Percentiles rank a stretch among this genome's conserved stretches.
Conservation (phyloP, 192 early-diverging fungal genomes). For the Coemansia pectinata region DNA sequence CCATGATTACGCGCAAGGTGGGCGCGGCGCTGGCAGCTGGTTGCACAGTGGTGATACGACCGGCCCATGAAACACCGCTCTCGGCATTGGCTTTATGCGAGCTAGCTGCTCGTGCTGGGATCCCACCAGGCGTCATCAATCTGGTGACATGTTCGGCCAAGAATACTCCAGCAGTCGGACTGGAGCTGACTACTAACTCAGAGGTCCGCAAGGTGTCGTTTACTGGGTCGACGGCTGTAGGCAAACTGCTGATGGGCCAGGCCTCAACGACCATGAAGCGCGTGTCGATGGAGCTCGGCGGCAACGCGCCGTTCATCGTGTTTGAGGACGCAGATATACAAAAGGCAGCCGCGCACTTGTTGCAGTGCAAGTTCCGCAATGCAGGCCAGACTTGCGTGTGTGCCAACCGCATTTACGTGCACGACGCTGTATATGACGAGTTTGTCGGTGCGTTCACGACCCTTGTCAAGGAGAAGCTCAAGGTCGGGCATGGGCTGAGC, state of each 20-base stretch:
- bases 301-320: slow-evolving; percentile 62
- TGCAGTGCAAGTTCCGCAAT: slow-evolving; percentile 61
- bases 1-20: slow-evolving; percentile 68
- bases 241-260: slow-evolving; percentile 54
- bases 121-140: slow-evolving; percentile 58
- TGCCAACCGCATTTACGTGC: slow-evolving; percentile 69
- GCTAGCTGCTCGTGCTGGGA: slow-evolving; percentile 51
- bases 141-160: slow-evolving; percentile 50
- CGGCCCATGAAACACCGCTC: slow-evolving; percentile 61
- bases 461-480: slow-evolving; percentile 38
- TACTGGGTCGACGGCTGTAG: slow-evolving; percentile 58
- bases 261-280: slow-evolving; percentile 55
- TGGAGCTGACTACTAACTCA: slow-evolving; percentile 47
- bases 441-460: slow-evolving; percentile 67
- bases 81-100: slow-evolving; percentile 58
- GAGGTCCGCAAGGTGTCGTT: slow-evolving; percentile 59
- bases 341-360: slow-evolving; percentile 36
- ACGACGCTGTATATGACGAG: slow-evolving; percentile 62
- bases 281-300: slow-evolving; percentile 61
- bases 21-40: slow-evolving; percentile 54
- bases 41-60: slow-evolving; percentile 55
- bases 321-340: slow-evolving; percentile 56
- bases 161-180: slow-evolving; percentile 52
- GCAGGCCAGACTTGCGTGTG: slow-evolving; percentile 77
- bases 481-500: slow-evolving; percentile 76